Conservation (phyloP, 345 rosid species). For the Gossypium mustelinum region DNA sequence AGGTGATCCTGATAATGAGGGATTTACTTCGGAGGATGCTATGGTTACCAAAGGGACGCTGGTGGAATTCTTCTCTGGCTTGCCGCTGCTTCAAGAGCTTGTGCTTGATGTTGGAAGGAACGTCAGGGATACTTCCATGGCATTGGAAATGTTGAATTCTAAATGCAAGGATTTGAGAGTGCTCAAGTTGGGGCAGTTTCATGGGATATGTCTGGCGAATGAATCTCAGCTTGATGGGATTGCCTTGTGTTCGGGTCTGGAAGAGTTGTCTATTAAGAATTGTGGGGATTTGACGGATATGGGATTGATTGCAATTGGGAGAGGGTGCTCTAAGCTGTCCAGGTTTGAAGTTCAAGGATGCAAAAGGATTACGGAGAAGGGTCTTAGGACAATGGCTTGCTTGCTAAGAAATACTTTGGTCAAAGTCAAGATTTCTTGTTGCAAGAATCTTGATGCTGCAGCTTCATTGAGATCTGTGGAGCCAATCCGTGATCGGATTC, state of each 20-base stretch:
- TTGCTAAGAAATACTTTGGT: conserved; percentile 45
- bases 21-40: conserved; percentile 51
- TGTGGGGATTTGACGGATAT: conserved; percentile 65
- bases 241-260: conserved; percentile 47
- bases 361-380: conserved; percentile 60
- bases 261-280: conserved; percentile 15
- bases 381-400: conserved; percentile 57
- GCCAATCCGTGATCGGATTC: conserved; percentile 52
- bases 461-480: conserved; percentile 62
- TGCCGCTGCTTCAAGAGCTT: conserved; percentile 59
- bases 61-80: conserved; percentile 43
- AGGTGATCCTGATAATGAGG: conserved; percentile 42
- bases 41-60: conserved; percentile 39
- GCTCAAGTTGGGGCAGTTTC: conserved; percentile 66
- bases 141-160: conserved; percentile 49
- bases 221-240: conserved; percentile 69
- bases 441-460: conserved; percentile 51
- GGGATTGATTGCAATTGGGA: conserved; percentile 73
- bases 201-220: conserved; percentile 56
- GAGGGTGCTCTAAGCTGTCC: conserved; percentile 56
- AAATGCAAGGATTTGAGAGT: conserved; percentile 51
- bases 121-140: conserved; percentile 53
- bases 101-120: conserved; percentile 61
- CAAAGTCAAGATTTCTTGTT: conserved; percentile 65
- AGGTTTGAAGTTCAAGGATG: conserved; percentile 86